Conservation (phyloP, 2,329 filamentous ascomycete genomes). For the Monilinia fructicola region DNA sequence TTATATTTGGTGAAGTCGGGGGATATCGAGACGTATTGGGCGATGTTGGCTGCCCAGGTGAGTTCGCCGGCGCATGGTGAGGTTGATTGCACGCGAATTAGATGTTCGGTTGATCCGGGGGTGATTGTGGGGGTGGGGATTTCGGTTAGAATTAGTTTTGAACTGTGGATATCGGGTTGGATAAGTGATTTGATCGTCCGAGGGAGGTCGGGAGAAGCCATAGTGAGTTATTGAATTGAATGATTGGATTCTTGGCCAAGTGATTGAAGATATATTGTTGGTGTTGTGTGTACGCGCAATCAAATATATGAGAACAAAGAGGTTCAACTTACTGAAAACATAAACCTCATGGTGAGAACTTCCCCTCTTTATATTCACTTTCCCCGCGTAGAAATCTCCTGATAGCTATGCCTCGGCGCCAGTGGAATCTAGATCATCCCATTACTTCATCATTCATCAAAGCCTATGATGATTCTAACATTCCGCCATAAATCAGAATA, state of each 20-base stretch:
- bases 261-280: background rate
- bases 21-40: background rate
- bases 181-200: conserved; percentile 9
- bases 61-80: conserved; percentile 18
- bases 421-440: background rate
- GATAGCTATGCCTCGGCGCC: background rate
- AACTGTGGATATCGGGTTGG: conserved; percentile 13
- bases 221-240: background rate
- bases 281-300: background rate
- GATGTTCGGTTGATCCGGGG: background rate
- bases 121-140: background rate
- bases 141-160: conserved; percentile 16
- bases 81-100: conserved; percentile 10
- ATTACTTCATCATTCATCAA: background rate
- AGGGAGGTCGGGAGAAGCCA: background rate
- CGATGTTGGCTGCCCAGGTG: conserved; percentile 3
- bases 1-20: background rate
- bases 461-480: background rate
- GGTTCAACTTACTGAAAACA: background rate
- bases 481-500: background rate
- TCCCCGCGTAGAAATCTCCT: background rate
- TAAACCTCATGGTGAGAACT: background rate
- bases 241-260: background rate
- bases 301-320: background rate
- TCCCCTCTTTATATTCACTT: conserved; percentile 12